A percentile compares a stretch with the other conserved stretches of the same genome.
These are phyloP conservation scores for Akanthomyces dipterigenus DNA, from an alignment of 2,329 filamentous ascomycete species.

Conservation along the genomic window DNA sequence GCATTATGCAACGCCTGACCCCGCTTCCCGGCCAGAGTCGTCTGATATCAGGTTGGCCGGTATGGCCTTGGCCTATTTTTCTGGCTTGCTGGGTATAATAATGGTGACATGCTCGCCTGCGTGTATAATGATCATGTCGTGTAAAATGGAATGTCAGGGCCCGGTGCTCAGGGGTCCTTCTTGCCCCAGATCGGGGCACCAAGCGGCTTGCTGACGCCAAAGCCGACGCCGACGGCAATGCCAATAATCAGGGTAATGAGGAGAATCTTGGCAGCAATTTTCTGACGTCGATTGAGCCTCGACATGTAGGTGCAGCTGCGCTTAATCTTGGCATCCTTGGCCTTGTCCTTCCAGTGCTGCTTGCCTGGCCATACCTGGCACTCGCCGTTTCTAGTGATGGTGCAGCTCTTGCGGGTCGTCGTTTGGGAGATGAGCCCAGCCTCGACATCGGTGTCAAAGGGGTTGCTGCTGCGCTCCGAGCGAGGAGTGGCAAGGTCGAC, in stretches of 20 bases:
- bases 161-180: conserved; percentile 17
- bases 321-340: conserved; percentile 48
- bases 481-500: conserved; percentile 31
- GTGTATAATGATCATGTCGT: conserved; percentile 5
- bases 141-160: neutral
- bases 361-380: conserved; percentile 55
- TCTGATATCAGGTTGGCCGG: neutral
- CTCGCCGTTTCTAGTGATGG: conserved; percentile 34
- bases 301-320: conserved; percentile 48
- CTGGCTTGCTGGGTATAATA: neutral
- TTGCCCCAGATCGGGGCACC: conserved; percentile 52
- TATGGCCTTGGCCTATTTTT: neutral
- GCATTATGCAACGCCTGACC: conserved; percentile 7
- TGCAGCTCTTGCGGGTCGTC: conserved; percentile 20
- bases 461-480: conserved; percentile 37
- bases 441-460: conserved; percentile 54
- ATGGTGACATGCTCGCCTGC: neutral
- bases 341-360: conserved; percentile 53
- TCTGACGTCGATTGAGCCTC: conserved; percentile 45
- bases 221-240: conserved; percentile 47
- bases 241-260: conserved; percentile 47
- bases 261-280: conserved; percentile 47
- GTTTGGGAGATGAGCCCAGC: conserved; percentile 38
- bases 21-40: conserved; percentile 8
- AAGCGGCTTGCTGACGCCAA: conserved; percentile 55